Conservation (phyloP, 768 basidiomycete genomes). For the Amanita molliuscula region DNA sequence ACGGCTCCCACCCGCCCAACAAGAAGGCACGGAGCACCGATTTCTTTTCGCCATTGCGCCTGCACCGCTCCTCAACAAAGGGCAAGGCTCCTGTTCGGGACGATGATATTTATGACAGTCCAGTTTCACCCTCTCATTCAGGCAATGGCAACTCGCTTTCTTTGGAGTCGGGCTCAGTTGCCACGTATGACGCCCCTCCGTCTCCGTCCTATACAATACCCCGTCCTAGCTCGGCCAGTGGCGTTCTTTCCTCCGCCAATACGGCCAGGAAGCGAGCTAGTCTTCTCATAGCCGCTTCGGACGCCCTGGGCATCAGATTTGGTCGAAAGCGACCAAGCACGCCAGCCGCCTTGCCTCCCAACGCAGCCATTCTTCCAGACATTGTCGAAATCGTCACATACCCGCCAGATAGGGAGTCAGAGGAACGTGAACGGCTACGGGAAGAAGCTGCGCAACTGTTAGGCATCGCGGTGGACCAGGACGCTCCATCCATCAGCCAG, state of each 20-base stretch:
- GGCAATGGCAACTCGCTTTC: background rate
- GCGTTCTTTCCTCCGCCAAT: background rate
- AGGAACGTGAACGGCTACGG: conserved; percentile 66
- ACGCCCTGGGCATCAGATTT: conserved; percentile 38
- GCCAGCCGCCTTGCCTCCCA: conserved; percentile 22
- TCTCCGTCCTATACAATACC: background rate
- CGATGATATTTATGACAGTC: background rate
- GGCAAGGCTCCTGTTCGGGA: background rate
- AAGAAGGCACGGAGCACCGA: background rate
- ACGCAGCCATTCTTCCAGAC: conserved; percentile 44
- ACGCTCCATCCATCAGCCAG: conserved; percentile 23
- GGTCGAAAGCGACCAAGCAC: conserved; percentile 24
- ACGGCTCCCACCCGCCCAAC: background rate
- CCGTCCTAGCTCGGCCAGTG: background rate
- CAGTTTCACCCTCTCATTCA: background rate
- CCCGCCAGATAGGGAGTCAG: conserved; percentile 48
- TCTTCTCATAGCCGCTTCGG: conserved; percentile 43
- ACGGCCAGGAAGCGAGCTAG: conserved; percentile 23
- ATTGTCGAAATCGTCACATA: conserved; percentile 64
- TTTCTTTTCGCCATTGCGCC: background rate
- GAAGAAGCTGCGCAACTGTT: conserved; percentile 71
- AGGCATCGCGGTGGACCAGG: conserved; percentile 42
- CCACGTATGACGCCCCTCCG: background rate
- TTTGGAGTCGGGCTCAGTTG: background rate
- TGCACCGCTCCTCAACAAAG: background rate